Base-by-base conservation (phyloP, 306 rosid species). In the Quercus engelmannii region DNA sequence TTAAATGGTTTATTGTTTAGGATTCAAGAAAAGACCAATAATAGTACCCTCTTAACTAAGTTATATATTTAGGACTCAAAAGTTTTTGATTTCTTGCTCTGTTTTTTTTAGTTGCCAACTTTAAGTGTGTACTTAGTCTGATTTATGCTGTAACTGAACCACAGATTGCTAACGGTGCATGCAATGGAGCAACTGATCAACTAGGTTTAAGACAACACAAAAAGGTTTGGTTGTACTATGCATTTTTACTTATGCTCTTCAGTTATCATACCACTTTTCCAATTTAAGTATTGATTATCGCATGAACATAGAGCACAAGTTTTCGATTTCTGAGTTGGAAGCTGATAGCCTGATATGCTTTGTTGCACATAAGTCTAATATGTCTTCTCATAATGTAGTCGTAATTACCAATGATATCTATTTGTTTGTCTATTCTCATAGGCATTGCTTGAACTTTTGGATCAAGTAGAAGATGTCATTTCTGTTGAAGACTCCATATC, bases 381-480 rank as follows among this genome's bases (percentile, higher is more conserved):
- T 46, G 13, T 51, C 15, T 67, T 58, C 49, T 56, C 28, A 12
- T 18, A 15, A 14, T 3, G 1, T 59, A 57, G 43, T 75, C 28
- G 20, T 56, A 74, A 75, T 55, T 35, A 59, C 25, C 15, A 19
- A 77, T 55, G 35, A 9, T 19, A 61, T 74, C 56, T 3, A 26
- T 55, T 18, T 51, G 18, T 80, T 74, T 19, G 1, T 38, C 23
- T 76, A n/a, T 79, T 82, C 78, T 77, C 52, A 73, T 75, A 92
- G 98, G 94, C 95, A 78, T 84, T 95, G 90, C 97, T 95, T 87
- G 99, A 95, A 82, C 91, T 95, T 75, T 84, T 95, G 81, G 99
- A 92, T 88, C 97, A 95, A 83, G 97, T 95, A 31, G 92, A 95
- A 85, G 98, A 95, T 85, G 97, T 83, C 85, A 92, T 92, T 74